Evolutionary conservation across 2,329 filamentous ascomycete species (phyloP).

Genomic region (Ophiosphaerella herpotricha): DNA sequence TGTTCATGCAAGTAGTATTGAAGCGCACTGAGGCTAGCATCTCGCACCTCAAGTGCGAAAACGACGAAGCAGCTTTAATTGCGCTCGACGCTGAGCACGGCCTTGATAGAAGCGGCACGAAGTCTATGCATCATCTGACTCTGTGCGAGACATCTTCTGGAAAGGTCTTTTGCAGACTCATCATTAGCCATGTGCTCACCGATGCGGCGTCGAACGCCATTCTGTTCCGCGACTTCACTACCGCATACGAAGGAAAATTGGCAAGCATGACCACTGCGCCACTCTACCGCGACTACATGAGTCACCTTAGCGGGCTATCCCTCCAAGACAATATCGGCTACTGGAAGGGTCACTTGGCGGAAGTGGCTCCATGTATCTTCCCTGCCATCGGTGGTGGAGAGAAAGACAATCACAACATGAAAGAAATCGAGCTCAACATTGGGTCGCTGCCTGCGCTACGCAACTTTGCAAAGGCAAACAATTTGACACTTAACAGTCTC

Average conservation of each 20-base stretch:
- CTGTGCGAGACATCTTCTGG: slow-evolving; percentile 8
- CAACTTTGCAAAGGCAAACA: not conserved
- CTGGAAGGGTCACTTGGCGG: slow-evolving; percentile 18
- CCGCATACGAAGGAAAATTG: slow-evolving; percentile 19
- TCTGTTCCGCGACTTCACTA: slow-evolving; percentile 15
- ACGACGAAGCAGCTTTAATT: not conserved
- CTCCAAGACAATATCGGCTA: slow-evolving; percentile 10
- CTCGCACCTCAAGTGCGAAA: not conserved
- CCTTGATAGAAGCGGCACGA: slow-evolving; percentile 2
- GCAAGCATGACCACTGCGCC: slow-evolving; percentile 8
- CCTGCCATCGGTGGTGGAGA: slow-evolving; percentile 17
- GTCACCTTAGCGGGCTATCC: slow-evolving; percentile 9
- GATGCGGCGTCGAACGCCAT: slow-evolving; percentile 20
- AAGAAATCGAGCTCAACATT: not conserved
- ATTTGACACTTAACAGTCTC: slow-evolving; percentile 17
- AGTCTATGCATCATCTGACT: slow-evolving; percentile 16
- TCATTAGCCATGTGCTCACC: slow-evolving; percentile 26
- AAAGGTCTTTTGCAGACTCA: slow-evolving; percentile 13
- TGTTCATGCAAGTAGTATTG: slow-evolving; percentile 20
- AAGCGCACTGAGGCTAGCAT: slow-evolving; percentile 1
- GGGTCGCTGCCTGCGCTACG: too few species aligned
- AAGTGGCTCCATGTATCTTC: slow-evolving; percentile 22
- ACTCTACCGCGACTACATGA: slow-evolving; percentile 20
- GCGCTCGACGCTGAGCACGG: not conserved
- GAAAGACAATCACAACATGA: not conserved